Conservation (phyloP, 371 early-diverging fungal species). For the Zopfochytrium polystomum region DNA sequence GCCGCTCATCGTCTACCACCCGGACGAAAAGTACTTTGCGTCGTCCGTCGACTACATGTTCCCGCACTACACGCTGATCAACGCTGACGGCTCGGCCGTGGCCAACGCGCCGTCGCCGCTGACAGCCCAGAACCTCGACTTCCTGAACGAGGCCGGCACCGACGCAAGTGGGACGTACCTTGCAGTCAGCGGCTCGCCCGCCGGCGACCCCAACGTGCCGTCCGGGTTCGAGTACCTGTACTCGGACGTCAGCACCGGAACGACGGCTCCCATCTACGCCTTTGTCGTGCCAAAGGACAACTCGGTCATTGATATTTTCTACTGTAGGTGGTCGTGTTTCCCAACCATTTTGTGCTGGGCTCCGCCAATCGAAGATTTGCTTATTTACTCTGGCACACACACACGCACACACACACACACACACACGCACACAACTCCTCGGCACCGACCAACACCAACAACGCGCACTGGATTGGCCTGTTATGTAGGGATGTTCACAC, state of each 20-base stretch:
- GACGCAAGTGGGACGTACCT: conserved; percentile 5
- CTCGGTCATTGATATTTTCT: conserved; percentile 13
- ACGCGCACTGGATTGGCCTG: too few species aligned
- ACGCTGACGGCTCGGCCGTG: not conserved
- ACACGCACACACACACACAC: too few species aligned
- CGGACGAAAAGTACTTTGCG: conserved; percentile 5
- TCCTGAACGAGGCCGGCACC: not conserved
- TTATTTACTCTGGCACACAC: too few species aligned
- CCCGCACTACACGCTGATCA: conserved; percentile 3
- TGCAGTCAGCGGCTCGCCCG: conserved; percentile 4
- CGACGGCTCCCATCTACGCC: conserved; percentile 16
- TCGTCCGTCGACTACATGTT: conserved; percentile 21
- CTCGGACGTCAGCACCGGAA: not conserved
- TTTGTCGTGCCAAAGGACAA: conserved; percentile 14
- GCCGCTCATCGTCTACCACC: conserved; percentile 16
- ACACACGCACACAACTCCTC: too few species aligned
- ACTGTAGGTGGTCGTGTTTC: conserved; percentile 2
- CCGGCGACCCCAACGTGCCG: not conserved
- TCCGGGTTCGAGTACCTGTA: conserved; percentile 9
- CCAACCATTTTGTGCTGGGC: not conserved
- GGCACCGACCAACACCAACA: too few species aligned
- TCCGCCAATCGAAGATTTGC: not conserved
- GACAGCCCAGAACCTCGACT: conserved; percentile 7
- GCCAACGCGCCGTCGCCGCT: conserved; percentile 1
- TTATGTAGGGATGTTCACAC: conserved; percentile 7